These are phyloP conservation scores for Filosporella fistucella DNA, from an alignment of 495 filamentous ascomycete species.

Conservation along the genomic window DNA sequence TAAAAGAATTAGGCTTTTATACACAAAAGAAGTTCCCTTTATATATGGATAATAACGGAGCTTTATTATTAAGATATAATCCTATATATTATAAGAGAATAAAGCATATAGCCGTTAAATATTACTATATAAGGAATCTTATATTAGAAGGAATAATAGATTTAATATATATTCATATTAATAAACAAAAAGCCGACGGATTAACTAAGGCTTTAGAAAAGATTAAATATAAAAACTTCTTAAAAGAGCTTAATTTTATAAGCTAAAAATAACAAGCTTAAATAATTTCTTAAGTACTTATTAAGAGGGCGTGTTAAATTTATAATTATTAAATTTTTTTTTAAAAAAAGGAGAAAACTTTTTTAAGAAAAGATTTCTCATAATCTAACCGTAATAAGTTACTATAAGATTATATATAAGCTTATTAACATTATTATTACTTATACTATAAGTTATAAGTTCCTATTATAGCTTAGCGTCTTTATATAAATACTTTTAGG, in stretches of 20 bases:
- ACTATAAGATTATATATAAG: no score
- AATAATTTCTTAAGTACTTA: no score
- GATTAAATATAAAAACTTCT: slow-evolving; percentile 10
- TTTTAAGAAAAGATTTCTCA: no score
- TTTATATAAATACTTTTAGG: no score
- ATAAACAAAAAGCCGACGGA: slow-evolving; percentile 7
- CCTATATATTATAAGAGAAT: slow-evolving; percentile 9
- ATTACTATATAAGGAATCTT: slow-evolving; percentile 16
- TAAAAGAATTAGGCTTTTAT: slow-evolving; percentile 10
- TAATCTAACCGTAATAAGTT: no score
- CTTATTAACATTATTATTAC: no score
- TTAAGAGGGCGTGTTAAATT: no score
- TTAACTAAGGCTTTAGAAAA: slow-evolving; percentile 15
- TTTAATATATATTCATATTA: slow-evolving; percentile 13
- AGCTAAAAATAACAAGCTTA: no score
- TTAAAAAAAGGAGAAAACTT: no score
- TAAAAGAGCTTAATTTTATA: slow-evolving; percentile 4
- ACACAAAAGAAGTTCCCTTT: slow-evolving; percentile 7
- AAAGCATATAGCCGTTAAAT: slow-evolving; percentile 15
- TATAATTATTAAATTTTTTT: no score
- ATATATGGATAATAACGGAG: slow-evolving; percentile 14
- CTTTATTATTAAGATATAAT: slow-evolving; percentile 11
- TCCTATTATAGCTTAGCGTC: no score
- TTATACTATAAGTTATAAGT: no score
- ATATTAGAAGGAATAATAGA: slow-evolving; percentile 14